Evolutionary conservation across 2,329 filamentous ascomycete genomes (phyloP).

Genomic region (Claviceps sp.): DNA sequence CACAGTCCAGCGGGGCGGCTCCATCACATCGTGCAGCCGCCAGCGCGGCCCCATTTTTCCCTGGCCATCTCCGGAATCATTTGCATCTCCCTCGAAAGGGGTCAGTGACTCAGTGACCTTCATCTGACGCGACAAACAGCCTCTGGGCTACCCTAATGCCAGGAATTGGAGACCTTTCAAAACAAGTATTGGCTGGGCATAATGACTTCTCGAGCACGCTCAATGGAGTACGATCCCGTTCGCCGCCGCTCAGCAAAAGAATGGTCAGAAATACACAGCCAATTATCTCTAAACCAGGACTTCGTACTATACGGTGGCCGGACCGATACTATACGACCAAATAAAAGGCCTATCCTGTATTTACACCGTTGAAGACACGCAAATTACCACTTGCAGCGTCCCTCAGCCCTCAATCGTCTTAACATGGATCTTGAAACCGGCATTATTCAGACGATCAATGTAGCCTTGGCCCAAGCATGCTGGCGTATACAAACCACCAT

Average conservation of each 20-base stretch:
- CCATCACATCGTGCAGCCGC: neutral
- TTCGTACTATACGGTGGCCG: no score
- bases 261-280: no score
- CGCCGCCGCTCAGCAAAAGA: no score
- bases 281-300: no score
- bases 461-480: conserved; percentile 56
- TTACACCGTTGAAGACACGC: neutral
- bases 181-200: no score
- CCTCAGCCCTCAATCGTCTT: conserved; percentile 16
- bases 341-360: no score
- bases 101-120: neutral
- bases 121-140: neutral
- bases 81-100: neutral
- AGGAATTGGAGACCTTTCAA: no score
- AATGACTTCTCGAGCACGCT: no score
- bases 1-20: conserved; percentile 2
- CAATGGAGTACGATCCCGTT: no score
- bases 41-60: no score
- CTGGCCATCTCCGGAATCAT: neutral
- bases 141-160: no score
- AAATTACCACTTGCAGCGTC: conserved; percentile 10
- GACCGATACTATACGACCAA: no score
- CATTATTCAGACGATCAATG: conserved; percentile 46
- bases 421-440: conserved; percentile 50
- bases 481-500: conserved; percentile 58